phyloP scores from a whole-genome alignment of 805 yeast genomes.

The Metschnikowia vanudenii region DNA sequence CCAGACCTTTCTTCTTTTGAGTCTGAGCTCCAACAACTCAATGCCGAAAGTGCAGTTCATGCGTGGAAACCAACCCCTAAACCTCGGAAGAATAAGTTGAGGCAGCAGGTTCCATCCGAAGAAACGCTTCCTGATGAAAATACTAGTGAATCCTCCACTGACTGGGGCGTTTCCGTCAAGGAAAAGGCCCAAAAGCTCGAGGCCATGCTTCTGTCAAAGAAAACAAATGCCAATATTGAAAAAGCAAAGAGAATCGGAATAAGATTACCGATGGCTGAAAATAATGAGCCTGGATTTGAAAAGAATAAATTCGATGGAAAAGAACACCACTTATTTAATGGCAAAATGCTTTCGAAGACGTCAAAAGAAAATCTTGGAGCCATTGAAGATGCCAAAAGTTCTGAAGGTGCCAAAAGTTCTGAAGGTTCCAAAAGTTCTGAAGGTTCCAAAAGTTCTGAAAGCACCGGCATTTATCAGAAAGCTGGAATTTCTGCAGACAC shows the following conservation, averaged over 20 bases:
- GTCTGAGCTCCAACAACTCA: too few relatives aligned
- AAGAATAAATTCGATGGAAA: too few relatives aligned
- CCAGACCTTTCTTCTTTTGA: background rate
- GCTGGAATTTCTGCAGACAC: background rate
- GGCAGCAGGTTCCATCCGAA: background rate
- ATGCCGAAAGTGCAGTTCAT: too few relatives aligned
- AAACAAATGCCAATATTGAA: too few relatives aligned
- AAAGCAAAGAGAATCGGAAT: too few relatives aligned
- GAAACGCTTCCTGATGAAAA: background rate
- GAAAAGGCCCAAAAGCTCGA: background rate
- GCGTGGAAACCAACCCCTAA: background rate
- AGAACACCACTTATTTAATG: too few relatives aligned
- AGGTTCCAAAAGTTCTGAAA: too few relatives aligned
- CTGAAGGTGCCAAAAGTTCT: background rate
- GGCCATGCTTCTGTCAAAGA: too few relatives aligned
- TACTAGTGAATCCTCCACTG: background rate
- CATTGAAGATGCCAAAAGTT: background rate
- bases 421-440: too few relatives aligned
- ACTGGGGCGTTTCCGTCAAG: background rate
- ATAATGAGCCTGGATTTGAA: too few relatives aligned
- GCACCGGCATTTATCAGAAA: background rate
- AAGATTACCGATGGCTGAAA: too few relatives aligned
- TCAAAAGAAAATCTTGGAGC: background rate
- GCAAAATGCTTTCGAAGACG: too few relatives aligned
- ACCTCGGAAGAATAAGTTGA: background rate